Evolutionary conservation across 2,329 filamentous ascomycete species (phyloP), one percentile per base, ranked within the genome.

Genomic region (Aspergillus neoniger): DNA sequence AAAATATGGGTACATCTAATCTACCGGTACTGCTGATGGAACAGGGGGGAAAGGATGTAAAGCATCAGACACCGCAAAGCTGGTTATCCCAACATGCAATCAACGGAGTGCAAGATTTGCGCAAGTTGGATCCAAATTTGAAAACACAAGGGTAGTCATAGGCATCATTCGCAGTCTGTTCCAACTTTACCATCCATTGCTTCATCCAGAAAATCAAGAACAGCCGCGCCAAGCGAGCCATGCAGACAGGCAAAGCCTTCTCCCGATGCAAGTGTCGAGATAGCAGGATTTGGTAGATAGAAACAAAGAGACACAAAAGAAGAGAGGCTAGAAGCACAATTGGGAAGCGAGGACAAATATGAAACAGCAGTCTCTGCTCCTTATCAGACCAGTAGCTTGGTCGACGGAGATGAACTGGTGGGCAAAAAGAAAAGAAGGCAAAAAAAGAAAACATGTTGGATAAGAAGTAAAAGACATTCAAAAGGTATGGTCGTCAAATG

Each of bases 1-100:
- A 60, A 59, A 63, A 59, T 75, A 75, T 72, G 69, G 63, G 62
- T 75, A 74, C 70, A 74, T 75, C 72, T 73, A 75, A 69, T 72
- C 66, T 69, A 69, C 70, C 65, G 66, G 64, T 58, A 65, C 62
- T 63, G 62, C 56, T 67, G 57, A 62, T 63, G 58, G 44, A 55
- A 68, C 57, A 65, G 62, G 54, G 58, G 39, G 61, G 60, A 50
- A 57, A 59, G 51, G 51, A 65, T 58, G 55, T 54, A 38, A 57
- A 50, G 48, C 15, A 62, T 64, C 43, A 50, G 41, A 58, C 62
- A 63, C 59, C 59, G 63, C 60, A 53, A 57, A 64, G 43, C 38
- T 58, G 55, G 39, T 61, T 61, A 57, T 60, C 59, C 63, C 60
- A 51, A 56, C 55, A 59, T 62, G 62, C 51, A 57, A 49, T 57